Base-by-base conservation (phyloP, 306 rosid genomes). In the Vigna nakashimae region DNA sequence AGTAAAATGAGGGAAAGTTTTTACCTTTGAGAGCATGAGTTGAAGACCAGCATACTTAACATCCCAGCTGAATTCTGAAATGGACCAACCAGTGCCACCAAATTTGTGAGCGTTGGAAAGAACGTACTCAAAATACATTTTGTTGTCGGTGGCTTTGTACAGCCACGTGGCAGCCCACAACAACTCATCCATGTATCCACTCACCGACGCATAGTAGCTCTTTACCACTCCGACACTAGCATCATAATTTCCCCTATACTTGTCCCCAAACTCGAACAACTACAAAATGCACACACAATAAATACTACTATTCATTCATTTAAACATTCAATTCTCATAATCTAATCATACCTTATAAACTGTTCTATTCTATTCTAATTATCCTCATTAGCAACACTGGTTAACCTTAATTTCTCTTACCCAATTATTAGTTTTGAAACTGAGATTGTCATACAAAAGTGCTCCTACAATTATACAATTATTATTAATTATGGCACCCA, bases 181-280 rank as follows among this genome's bases (percentile, higher is more conserved):
- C 88, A 96, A 70, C 85, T 96, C 99, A 75, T 96, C 99, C 83
- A 57, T 91, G 84, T 86, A 92, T 45, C 98, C 99, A 89, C 99
- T 96, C 98, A 96, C 99, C 86, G 99, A 96, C 90, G 94, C 91
- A 65, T 96, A 96, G 89, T 96, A 96, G 76, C 84, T 89, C 92
- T 91, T 93, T 89, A 91, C 99, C 34, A 74, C 97, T 51, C 83
- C 94, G 77, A 96, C 85, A 75, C 96, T 90, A 1, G 60, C 88
- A 52, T 96, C 99, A 73, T 96, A 96, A 32, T 96, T 93, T 18
- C 94, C 98, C 70, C 96, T 90, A 8, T 91, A 83, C 73, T 85
- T 90, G 83, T 96, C 99, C 51, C 91, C 99, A 73, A 96, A 96
- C 66, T 89, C 96, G 75, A 96, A 96, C 88, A 96, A 64, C 99